A percentile compares a stretch with the other conserved stretches of the same genome.
These are phyloP conservation scores for Acacia acuminata DNA, from an alignment of 306 rosid species.

Conservation along the genomic window DNA sequence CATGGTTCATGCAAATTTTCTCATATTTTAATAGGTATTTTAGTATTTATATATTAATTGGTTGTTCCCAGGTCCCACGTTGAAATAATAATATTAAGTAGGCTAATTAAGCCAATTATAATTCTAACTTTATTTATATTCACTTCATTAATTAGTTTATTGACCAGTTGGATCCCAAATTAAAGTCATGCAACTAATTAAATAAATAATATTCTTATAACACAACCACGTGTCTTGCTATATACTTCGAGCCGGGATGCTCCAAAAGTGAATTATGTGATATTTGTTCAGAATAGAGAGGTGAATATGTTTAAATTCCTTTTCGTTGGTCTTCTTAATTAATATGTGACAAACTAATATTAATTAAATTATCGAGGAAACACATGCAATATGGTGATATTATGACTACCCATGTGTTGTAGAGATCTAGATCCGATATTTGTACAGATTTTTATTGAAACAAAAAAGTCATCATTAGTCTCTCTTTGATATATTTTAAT, in stretches of 20 bases:
- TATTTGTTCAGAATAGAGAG: neutral
- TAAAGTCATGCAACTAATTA: neutral
- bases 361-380: neutral
- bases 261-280: neutral
- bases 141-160: neutral
- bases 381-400: neutral
- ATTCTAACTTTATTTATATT: neutral
- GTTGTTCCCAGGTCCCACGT: neutral
- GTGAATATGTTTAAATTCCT: neutral
- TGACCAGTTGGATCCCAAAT: neutral
- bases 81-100: neutral
- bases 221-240: neutral
- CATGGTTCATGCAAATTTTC: no score
- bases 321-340: neutral
- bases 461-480: neutral
- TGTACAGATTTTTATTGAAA: neutral
- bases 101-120: neutral
- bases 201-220: neutral
- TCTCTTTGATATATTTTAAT: neutral
- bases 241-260: neutral
- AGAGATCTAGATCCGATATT: neutral
- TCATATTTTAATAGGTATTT: neutral
- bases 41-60: neutral
- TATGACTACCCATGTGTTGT: neutral
- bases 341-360: neutral